phyloP scores from a whole-genome alignment of 306 rosid species.

The Hippophae gyantsensis region DNA sequence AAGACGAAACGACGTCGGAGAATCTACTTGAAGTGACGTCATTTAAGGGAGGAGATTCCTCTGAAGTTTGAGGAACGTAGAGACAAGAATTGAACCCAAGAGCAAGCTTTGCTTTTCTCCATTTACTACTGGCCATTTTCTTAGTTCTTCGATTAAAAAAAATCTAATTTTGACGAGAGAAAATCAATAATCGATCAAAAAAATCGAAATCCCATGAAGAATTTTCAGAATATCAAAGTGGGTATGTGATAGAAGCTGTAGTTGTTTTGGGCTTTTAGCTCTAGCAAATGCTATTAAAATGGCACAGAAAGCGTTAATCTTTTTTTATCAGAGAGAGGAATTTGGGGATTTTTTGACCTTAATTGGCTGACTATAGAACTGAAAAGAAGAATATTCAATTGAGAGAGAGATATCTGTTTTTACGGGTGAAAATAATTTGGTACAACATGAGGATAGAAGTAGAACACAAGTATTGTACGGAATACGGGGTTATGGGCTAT shows the following conservation, averaged over 20 bases:
- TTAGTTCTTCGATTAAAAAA: not conserved
- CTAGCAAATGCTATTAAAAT: slow-evolving; percentile 13
- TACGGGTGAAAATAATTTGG: too few species aligned
- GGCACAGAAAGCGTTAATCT: too few species aligned
- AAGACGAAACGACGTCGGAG: slow-evolving; percentile 30
- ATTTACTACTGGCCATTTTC: slow-evolving; percentile 50
- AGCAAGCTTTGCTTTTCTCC: slow-evolving; percentile 79
- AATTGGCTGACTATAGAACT: too few species aligned
- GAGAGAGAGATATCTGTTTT: too few species aligned
- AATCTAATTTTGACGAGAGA: slow-evolving; percentile 6
- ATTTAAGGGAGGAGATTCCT: slow-evolving; percentile 35
- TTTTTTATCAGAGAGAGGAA: not conserved
- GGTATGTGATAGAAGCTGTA: slow-evolving; percentile 2
- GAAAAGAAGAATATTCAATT: too few species aligned
- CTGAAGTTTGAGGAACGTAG: slow-evolving; percentile 37
- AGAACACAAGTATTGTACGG: too few species aligned
- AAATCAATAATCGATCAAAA: slow-evolving; percentile 13
- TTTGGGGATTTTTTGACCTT: too few species aligned
- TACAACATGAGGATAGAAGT: too few species aligned
- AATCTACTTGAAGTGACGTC: slow-evolving; percentile 12
- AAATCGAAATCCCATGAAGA: not conserved
- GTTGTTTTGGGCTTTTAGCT: not conserved
- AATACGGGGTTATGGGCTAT: too few species aligned
- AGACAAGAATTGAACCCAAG: slow-evolving; percentile 50
- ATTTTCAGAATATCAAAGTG: not conserved